Percentiles rank a stretch among this genome's conserved stretches.
Conservation (phyloP, 202 grass and related monocot species). For the Cymbopogon flexuosus region DNA sequence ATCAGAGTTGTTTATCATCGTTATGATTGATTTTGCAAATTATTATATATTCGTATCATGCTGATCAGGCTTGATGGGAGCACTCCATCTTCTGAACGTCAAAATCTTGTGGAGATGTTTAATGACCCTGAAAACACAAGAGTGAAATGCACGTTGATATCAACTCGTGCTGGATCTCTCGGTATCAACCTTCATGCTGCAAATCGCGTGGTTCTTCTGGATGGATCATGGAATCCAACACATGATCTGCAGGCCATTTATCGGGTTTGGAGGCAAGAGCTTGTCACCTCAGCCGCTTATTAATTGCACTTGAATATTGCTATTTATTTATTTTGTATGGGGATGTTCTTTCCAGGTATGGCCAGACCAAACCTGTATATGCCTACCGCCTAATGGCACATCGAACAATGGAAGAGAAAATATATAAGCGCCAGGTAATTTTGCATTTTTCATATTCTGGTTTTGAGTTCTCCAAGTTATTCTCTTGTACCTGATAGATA, state of each 20-base stretch:
- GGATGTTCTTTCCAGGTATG: slow-evolving; percentile 62
- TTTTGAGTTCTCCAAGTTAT: not conserved
- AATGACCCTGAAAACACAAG: slow-evolving; percentile 73
- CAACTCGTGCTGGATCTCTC: slow-evolving; percentile 95
- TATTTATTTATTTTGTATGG: slow-evolving; percentile 10
- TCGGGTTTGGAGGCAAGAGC: slow-evolving; percentile 90
- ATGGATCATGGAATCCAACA: slow-evolving; percentile 99
- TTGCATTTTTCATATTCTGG: not conserved
- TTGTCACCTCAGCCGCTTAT: slow-evolving; percentile 17
- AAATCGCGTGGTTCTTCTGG: slow-evolving; percentile 87
- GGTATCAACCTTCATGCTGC: slow-evolving; percentile 97
- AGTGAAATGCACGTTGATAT: slow-evolving; percentile 93
- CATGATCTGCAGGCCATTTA: slow-evolving; percentile 97
- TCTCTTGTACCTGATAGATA: slow-evolving; percentile 5
- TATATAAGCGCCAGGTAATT: slow-evolving; percentile 94
- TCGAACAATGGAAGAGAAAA: slow-evolving; percentile 99
- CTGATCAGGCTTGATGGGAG: slow-evolving; percentile 87
- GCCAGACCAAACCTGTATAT: slow-evolving; percentile 85
- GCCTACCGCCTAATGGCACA: slow-evolving; percentile 92
- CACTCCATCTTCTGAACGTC: slow-evolving; percentile 75
- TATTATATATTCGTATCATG: slow-evolving; percentile 17
- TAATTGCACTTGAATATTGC: not conserved
- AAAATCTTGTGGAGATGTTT: slow-evolving; percentile 93
- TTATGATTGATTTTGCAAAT: slow-evolving; percentile 14
- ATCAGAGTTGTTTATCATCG: slow-evolving; percentile 7